Base-by-base conservation (phyloP, 768 basidiomycete genomes). In the Serendipita sp. region DNA sequence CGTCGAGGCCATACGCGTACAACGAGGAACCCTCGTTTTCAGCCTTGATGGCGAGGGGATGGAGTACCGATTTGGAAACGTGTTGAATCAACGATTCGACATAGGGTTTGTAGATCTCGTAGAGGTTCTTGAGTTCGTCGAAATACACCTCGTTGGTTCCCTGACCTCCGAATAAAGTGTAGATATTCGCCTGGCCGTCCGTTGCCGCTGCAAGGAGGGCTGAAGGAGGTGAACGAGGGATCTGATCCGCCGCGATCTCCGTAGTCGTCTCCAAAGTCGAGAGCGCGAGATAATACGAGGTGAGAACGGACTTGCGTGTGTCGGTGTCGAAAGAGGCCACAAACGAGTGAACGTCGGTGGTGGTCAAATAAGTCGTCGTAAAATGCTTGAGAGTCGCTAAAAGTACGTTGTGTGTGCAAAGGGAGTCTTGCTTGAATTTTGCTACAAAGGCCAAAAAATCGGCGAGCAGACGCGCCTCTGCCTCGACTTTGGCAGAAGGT, bases 121-220 rank as follows among this genome's bases (percentile, higher is more conserved):
- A 93, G 60, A 98, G 84, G 58, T 78, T 76, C 75, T 95, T 89
- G 20, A 99, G 80, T 72, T 98, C 96, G 72, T 95, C 90, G 72
- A 97, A 92, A 76, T 98, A 99, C 64, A 95, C 88, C 71, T 98
- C 96, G 74, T 98, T 98, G 64, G 88, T 90, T 63, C 96, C 96
- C 74, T 99, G 96, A 14, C 96, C 96, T 60, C 95, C 95, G 71
- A 99, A 99, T 42, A 99, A 77, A 60, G 91, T 95, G 74, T 88
- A 97, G 68, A 97, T 75, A 51, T 80, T 87, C 61, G 82, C 85
- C 45, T 84, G 79, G 50, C 81, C 80, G n/a, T 77, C 71, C 50
- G 74, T 69, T 34, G 82, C 82, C 42, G 85, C 84, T 11, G 76
- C 72, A 63, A 94, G 74, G 24, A 94, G 82, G 11, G 88, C 85